These are phyloP conservation scores for Saccharomyces hybrid DNA, from an alignment of 1,139 yeast species.

Conservation along the genomic window DNA sequence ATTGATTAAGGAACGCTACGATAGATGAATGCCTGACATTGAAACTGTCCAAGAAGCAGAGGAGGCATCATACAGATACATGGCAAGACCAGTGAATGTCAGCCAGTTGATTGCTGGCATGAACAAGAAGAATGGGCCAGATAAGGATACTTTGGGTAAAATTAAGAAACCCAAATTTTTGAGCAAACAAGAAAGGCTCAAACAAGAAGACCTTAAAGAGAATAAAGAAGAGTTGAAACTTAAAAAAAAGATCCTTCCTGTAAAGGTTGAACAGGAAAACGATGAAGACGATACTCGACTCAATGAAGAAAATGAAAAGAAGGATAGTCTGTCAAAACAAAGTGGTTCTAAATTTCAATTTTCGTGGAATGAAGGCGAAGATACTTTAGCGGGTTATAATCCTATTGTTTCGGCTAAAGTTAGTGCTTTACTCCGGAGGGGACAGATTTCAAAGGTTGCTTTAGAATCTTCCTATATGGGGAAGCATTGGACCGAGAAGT, in stretches of 20 bases:
- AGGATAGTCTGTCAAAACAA: constrained; percentile 22
- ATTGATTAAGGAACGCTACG: not conserved
- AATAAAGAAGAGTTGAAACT: not conserved
- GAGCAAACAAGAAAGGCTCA: not conserved
- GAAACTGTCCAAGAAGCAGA: not conserved
- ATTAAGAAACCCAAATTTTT: not conserved
- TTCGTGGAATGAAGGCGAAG: constrained; percentile 65
- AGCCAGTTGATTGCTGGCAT: constrained; percentile 7
- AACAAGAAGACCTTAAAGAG: not conserved
- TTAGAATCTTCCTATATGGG: constrained; percentile 21
- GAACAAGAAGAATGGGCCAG: not conserved
- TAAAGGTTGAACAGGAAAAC: not conserved
- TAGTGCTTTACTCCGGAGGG: constrained; percentile 10
- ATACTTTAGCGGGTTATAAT: constrained; percentile 44
- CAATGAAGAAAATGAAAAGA: not conserved
- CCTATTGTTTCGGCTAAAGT: constrained; percentile 35
- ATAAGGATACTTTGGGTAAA: not conserved
- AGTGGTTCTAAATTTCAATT: constrained; percentile 46
- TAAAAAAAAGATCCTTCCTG: too few species aligned
- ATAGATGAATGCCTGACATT: not conserved
- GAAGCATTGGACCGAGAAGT: constrained; percentile 67
- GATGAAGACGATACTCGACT: not conserved
- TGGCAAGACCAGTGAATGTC: constrained; percentile 19
- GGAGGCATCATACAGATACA: not conserved
- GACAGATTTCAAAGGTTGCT: constrained; percentile 9